Evolutionary conservation across 1,139 yeast species (phyloP), one percentile per base, ranked within the genome.

Genomic region (Kodamaea ohmeri): DNA sequence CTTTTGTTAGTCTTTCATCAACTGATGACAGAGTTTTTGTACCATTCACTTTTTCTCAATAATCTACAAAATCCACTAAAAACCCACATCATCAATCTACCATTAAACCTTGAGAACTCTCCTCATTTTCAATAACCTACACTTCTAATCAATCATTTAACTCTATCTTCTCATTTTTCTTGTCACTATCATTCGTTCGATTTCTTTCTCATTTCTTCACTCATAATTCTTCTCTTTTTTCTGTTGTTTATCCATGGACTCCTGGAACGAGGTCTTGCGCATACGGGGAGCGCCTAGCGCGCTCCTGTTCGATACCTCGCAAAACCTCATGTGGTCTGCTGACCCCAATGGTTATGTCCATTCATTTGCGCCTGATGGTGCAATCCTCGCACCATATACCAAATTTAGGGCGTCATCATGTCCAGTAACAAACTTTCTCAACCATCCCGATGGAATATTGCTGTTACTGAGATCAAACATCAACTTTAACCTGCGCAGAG

Each of bases 251-350:
- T 25, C 17, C 19, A 49, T 49, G 53, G 53, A 50, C 34, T 43
- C 42, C 44, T 50, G 53, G 53, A 40, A 44, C 34, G 49, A 56
- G 59, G 60, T 60, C 25, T 46, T 57, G 30, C 59, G 64, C 35
- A 53, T 60, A 41, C 36, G 28, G 20, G 24, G 14, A 15, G 12
- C 27, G 6, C 43, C 50, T 24, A 44, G 65, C 6, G 40, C 78
- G n/a, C 48, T 78, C 20, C 55, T 65, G 18, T 89, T 89, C 58
- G 97, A 92, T 60, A 73, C 73, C 34, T 64, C 73, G 16, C 77
- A 81, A 42, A 92, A 89, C 51, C 65, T 90, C 32, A 56, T 90
- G 3, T 92, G 97, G 97, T 71, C 83, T 4, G 96, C 96, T n/a
- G 92, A 85, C 55, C 64, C 72, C 8, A 59, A 56, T 25, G 73